Percentiles rank a stretch among this genome's conserved stretches.
Conservation (phyloP, 106 monocot genomes). For the Allium cepa region DNA sequence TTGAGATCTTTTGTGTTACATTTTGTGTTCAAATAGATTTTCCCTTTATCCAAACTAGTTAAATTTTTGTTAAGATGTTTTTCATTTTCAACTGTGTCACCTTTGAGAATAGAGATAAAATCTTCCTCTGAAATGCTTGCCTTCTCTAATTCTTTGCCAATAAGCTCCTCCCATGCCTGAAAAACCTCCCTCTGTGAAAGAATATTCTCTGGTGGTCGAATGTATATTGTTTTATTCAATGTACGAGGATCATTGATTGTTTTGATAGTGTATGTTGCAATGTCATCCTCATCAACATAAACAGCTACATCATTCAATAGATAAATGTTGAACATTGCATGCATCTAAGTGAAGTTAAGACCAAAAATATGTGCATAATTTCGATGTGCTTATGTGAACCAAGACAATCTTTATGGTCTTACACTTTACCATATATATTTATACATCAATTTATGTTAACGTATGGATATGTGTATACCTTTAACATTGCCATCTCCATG, state of each 20-base stretch:
- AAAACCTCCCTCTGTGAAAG: constrained; percentile 38
- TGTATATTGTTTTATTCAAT: too few species aligned
- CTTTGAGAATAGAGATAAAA: constrained; percentile 24
- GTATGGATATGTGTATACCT: constrained; percentile 3
- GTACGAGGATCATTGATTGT: constrained; percentile 26
- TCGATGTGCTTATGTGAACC: background rate
- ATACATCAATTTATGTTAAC: too few species aligned
- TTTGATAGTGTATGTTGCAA: constrained; percentile 37
- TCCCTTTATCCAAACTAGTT: too few species aligned
- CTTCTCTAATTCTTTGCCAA: constrained; percentile 27
- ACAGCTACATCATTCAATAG: constrained; percentile 13
- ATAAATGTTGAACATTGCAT: background rate
- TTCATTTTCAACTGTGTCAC: constrained; percentile 4
- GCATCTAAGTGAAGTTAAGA: background rate
- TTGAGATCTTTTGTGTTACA: too few species aligned
- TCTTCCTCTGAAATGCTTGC: constrained; percentile 31
- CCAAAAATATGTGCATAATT: background rate
- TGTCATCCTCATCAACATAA: constrained; percentile 41
- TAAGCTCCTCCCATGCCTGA: constrained; percentile 29
- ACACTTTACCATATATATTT: background rate
- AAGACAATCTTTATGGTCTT: background rate
- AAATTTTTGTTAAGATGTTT: too few species aligned
- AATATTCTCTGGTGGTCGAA: constrained; percentile 31
- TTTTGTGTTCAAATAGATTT: too few species aligned
- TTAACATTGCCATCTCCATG: constrained; percentile 41